A percentile compares a stretch with the other conserved stretches of the same genome.
Conservation (phyloP, 179 eudicot species). For the Camellia oleifera region DNA sequence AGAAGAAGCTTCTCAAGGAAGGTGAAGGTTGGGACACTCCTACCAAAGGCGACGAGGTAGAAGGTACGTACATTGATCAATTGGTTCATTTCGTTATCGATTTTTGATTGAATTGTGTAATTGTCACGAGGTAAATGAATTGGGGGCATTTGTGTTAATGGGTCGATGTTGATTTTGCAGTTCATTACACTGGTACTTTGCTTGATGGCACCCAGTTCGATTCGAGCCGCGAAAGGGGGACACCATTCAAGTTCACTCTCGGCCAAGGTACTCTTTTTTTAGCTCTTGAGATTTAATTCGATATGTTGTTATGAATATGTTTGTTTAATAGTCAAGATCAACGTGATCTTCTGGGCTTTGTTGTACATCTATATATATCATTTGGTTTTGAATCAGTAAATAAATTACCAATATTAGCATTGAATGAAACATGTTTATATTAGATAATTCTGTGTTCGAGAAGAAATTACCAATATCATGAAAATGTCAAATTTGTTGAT, state of each 20-base stretch:
- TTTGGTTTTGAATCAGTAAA: too few species aligned
- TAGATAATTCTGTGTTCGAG: too few species aligned
- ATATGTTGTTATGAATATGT: too few species aligned
- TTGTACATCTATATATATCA: too few species aligned
- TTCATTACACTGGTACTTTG: constrained; percentile 18
- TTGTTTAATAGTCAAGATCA: too few species aligned
- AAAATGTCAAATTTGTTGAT: too few species aligned
- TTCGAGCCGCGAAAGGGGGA: constrained; percentile 75
- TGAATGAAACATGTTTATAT: too few species aligned
- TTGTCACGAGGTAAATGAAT: not conserved
- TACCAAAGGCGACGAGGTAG: constrained; percentile 39
- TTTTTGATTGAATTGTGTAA: not conserved
- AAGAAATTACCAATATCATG: too few species aligned
- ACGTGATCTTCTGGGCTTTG: too few species aligned
- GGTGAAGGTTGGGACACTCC: constrained; percentile 44
- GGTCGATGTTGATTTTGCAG: not conserved
- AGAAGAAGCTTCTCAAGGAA: constrained; percentile 38
- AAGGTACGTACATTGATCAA: constrained; percentile 25
- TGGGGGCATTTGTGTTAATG: not conserved
- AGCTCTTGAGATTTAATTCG: too few species aligned
- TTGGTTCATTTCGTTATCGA: not conserved
- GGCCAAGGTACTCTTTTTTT: constrained; percentile 61
- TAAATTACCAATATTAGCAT: too few species aligned
- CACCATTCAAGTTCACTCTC: constrained; percentile 76
- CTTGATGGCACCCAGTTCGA: constrained; percentile 43